Base-by-base conservation (phyloP, 208 protist species). In the Trypanosoma theileri region DNA sequence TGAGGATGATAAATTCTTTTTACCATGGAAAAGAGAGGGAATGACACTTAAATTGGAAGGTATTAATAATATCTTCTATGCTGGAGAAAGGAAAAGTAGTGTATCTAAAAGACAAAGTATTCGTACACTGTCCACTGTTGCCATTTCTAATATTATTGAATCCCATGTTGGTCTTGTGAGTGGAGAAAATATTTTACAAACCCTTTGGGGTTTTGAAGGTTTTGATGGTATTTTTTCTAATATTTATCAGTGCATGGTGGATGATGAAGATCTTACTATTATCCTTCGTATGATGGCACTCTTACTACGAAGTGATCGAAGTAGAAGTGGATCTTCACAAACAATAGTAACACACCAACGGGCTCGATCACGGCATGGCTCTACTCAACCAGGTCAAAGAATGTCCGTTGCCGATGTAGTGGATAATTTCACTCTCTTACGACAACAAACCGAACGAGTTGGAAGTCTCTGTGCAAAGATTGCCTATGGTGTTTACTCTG, bases 21-120 rank as follows among this genome's bases (percentile, higher is more conserved):
- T 9, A 58, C 63, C 71, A n/a, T 76, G 71, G 71, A 56, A 65
- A n/a, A 0, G 40, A 19, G 64, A 76, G 14, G 71, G 63, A 11
- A 50, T 46, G n/a, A 61, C 40, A 41, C 62, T 75, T 50, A 4
- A 69, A 11, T 21, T 75, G 17, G 55, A 63, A 14, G 14, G 9
- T 9, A 16, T 24, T 52, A 22, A 2, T 17, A 22, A n/a, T 46
- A 28, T 21, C 59, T 13, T 40, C 4, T 24, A 14, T 21, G 17
- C 10, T 44, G 48, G 31, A 14, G n/a, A 17, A 19, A 52, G 21
- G 14, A 35, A 59, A 40, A 51, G 19, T 24, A 19, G 16, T 22
- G 8, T 21, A 4, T 50, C 35, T 57, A 22, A 11, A 40, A 14
- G 22, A 44, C 16, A 46, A 12, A 35, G 51, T 28, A 11, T 2